Conservation (phyloP, 2,329 filamentous ascomycete species). For the Diaporthe citri region DNA sequence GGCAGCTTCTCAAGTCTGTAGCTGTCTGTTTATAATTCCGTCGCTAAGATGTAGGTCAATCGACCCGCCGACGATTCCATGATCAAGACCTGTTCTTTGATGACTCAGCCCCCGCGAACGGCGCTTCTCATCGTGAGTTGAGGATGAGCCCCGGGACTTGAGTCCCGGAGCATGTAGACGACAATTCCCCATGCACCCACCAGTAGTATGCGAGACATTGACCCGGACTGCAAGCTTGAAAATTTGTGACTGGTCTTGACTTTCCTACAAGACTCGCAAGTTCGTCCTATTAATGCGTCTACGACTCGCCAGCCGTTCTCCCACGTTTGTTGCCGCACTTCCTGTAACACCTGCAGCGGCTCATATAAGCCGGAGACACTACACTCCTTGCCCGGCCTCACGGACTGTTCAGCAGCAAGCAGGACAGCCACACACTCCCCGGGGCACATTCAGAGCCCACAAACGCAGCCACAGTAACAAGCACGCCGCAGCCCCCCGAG, state of each 20-base stretch:
- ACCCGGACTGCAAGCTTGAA: slow-evolving; percentile 1
- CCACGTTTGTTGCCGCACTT: slow-evolving; percentile 23
- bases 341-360: slow-evolving; percentile 9
- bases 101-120: slow-evolving; percentile 30
- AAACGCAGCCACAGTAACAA: not conserved
- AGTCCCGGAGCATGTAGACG: not conserved
- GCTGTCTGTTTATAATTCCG: not conserved
- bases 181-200: slow-evolving; percentile 3
- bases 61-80: not conserved
- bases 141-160: not conserved
- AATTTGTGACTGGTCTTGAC: not conserved
- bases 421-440: not conserved
- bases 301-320: slow-evolving; percentile 17
- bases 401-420: not conserved
- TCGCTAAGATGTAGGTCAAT: not conserved
- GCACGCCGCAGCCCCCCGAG: slow-evolving; percentile 39
- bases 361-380: slow-evolving; percentile 31
- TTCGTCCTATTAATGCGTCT: slow-evolving; percentile 29
- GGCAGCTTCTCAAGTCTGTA: not conserved
- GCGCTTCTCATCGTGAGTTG: slow-evolving; percentile 6
- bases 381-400: slow-evolving; percentile 3
- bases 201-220: not conserved
- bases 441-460: not conserved
- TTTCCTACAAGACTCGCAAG: not conserved
- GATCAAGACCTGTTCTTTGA: not conserved